Evolutionary conservation across 2,329 filamentous ascomycete genomes (phyloP), one percentile per base, ranked within the genome.

Genomic region (Talaromyces pinophilus): DNA sequence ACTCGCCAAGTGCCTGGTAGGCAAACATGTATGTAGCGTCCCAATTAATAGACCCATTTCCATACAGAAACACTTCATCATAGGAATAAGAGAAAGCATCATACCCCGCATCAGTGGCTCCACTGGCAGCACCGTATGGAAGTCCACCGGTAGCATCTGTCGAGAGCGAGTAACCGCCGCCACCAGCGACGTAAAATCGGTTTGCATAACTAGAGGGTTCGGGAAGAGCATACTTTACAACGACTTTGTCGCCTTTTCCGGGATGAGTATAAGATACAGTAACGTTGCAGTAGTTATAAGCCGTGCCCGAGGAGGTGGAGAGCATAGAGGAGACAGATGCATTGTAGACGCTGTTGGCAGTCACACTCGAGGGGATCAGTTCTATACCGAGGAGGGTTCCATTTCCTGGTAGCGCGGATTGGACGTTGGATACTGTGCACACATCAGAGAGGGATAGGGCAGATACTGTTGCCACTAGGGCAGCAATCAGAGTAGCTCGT

Each of bases 21-120:
- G 50, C 50, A 57, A 64, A 64, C 62, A 64, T 64, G 22, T 64
- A 64, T 5, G 62, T 59, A 22, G 62, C 38, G 25, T 64, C 62
- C 62, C 62, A 59, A 40, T 59, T 64, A 11, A 64, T 57, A 5
- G 62, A 64, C 5, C 62, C 62, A 17, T 64, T 64, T 46, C 52
- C 52, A n/a, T 64, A 52, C 5, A 52, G 48, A 52, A 52, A 52
- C 2, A 52, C 22, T 8, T 52, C 25, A 52, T 52, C 48, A 28
- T 52, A 52, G 6, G 25, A 52, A n/a, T 52, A 17, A 28, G 48
- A 52, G 22, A 52, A 52, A 30, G 46, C 25, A 52, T 52, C 25
- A 52, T 52, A 52, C 0, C 48, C 48, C 22, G 48, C 48, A 52
- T 52, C 13, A 30, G 48, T 52, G 48, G 22, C 46, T 3, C 46